Percentiles rank a stretch among this genome's conserved stretches.
phyloP scores from a whole-genome alignment of 805 yeast species.

The Yarrowia divulgata region DNA sequence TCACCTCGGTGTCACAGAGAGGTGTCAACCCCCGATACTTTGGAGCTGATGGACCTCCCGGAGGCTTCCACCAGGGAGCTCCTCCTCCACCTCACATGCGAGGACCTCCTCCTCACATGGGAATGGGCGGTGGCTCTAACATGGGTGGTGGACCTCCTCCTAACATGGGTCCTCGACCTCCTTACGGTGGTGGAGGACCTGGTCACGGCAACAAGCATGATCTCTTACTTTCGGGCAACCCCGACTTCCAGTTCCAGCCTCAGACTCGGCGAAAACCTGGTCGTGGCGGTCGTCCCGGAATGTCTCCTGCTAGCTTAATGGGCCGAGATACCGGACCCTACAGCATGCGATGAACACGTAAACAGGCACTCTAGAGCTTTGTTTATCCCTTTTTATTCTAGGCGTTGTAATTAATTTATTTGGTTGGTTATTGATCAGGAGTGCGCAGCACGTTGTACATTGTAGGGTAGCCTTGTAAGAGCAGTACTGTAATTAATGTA shows the following conservation, averaged over 20 bases:
- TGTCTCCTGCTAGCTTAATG: constrained; percentile 41
- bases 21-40: constrained; percentile 41
- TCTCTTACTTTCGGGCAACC: constrained; percentile 23
- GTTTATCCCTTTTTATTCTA: constrained; percentile 24
- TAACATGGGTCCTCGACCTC: constrained; percentile 36
- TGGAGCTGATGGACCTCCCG: constrained; percentile 29
- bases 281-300: constrained; percentile 16
- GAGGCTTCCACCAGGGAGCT: constrained; percentile 36
- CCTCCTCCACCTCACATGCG: constrained; percentile 40
- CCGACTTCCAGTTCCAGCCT: constrained; percentile 31
- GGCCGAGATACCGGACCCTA: constrained; percentile 42
- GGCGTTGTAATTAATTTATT: constrained; percentile 37
- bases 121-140: constrained; percentile 16
- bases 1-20: constrained; percentile 44
- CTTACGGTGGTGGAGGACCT: constrained; percentile 20
- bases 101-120: constrained; percentile 40
- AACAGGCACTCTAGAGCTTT: constrained; percentile 18
- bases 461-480: no score
- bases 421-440: constrained; percentile 13
- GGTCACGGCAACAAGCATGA: constrained; percentile 25
- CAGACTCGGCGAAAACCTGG: constrained; percentile 24
- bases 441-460: background rate
- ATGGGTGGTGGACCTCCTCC: constrained; percentile 31
- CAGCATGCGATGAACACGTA: constrained; percentile 34
- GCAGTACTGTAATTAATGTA: no score